Percentiles rank a stretch among this genome's conserved stretches.
phyloP scores from a whole-genome alignment of 2,329 filamentous ascomycete genomes.

The Apiospora kogelbergensis region DNA sequence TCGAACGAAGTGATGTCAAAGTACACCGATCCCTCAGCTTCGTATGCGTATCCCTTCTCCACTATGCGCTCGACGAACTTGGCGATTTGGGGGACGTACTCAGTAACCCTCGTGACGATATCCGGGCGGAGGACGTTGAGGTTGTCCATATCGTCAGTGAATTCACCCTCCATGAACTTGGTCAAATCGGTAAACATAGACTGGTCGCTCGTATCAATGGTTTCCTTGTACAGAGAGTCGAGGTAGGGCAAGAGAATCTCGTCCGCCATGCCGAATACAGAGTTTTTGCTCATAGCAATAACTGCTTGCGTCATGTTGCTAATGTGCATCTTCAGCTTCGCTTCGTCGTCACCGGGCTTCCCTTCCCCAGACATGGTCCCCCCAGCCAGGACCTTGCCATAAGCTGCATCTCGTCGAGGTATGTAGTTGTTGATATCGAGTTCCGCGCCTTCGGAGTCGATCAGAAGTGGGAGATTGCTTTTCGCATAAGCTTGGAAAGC shows the following conservation, averaged over 20 bases:
- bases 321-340: constrained; percentile 89
- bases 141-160: constrained; percentile 82
- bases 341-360: constrained; percentile 72
- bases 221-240: constrained; percentile 66
- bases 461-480: constrained; percentile 53
- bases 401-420: constrained; percentile 49
- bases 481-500: constrained; percentile 58
- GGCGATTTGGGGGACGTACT: constrained; percentile 86
- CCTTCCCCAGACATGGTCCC: constrained; percentile 56
- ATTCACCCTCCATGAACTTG: constrained; percentile 81
- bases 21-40: constrained; percentile 82
- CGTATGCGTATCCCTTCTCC: constrained; percentile 83
- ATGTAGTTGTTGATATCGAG: constrained; percentile 53
- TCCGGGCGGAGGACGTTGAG: constrained; percentile 85
- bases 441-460: constrained; percentile 39
- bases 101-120: constrained; percentile 83
- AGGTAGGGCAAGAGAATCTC: constrained; percentile 80
- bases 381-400: constrained; percentile 55
- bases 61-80: constrained; percentile 81
- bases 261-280: constrained; percentile 56
- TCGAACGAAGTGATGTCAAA: constrained; percentile 91
- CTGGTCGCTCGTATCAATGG: constrained; percentile 61
- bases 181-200: constrained; percentile 85
- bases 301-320: constrained; percentile 58
- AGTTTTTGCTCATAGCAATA: constrained; percentile 45